Conservation (phyloP, 2,329 filamentous ascomycete species). For the Aspergillus felis region DNA sequence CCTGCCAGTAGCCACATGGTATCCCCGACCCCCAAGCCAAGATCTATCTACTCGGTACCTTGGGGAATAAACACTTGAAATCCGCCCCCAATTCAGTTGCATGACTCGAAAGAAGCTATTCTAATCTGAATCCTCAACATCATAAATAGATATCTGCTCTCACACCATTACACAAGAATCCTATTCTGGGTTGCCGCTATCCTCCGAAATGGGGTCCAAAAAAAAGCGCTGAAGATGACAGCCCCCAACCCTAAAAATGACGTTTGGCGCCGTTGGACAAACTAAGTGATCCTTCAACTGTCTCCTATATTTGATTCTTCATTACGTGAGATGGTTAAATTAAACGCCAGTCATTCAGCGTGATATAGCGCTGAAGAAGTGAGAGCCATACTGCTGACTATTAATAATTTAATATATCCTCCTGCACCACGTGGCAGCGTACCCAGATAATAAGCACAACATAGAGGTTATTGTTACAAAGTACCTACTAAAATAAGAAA, state of each 20-base stretch:
- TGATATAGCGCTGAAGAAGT: not conserved
- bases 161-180: slow-evolving; percentile 8
- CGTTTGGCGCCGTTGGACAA: not conserved
- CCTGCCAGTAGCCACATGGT: not conserved
- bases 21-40: not conserved
- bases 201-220: not conserved
- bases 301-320: not conserved
- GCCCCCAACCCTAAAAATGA: not conserved
- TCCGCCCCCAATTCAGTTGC: not conserved
- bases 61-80: not conserved
- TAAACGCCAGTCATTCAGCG: not conserved
- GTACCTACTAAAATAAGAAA: not conserved
- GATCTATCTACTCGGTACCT: not conserved
- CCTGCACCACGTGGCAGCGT: too few relatives aligned
- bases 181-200: not conserved
- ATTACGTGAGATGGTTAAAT: not conserved
- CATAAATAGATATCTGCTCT: not conserved
- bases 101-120: not conserved
- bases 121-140: not conserved
- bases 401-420: too few relatives aligned
- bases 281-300: not conserved
- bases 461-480: not conserved
- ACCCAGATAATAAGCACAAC: not conserved
- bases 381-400: not conserved
- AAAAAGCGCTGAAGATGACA: not conserved